Conservation (phyloP, 176 grass and related monocot species). For the Phragmites australis region DNA sequence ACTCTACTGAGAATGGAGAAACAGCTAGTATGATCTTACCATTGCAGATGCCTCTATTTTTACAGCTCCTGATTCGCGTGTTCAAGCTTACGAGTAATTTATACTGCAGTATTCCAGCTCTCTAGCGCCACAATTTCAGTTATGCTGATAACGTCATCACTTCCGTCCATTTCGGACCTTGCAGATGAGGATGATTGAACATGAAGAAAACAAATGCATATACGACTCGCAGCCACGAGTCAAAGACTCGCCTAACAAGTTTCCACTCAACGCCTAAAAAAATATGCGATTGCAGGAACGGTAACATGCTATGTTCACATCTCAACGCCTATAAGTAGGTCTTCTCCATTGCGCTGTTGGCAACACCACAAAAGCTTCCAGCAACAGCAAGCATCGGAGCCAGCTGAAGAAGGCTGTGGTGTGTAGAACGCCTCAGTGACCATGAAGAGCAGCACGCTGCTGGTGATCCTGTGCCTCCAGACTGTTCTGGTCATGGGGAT, state of each 20-base stretch:
- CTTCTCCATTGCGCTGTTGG: neutral
- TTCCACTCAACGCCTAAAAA: neutral
- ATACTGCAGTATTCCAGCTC: too few relatives aligned
- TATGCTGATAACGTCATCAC: neutral
- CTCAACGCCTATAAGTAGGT: slow-evolving; percentile 23
- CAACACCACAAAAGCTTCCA: neutral
- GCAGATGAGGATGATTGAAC: neutral
- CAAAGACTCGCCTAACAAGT: slow-evolving; percentile 31
- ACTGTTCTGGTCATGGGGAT: slow-evolving; percentile 31
- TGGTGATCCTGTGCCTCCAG: slow-evolving; percentile 29
- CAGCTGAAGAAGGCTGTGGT: neutral
- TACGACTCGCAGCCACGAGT: slow-evolving; percentile 6
- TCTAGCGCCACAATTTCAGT: neutral
- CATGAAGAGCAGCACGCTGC: slow-evolving; percentile 34
- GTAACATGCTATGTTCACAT: neutral
- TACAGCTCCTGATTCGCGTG: too few relatives aligned
- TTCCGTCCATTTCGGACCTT: neutral
- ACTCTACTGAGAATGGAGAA: too few relatives aligned
- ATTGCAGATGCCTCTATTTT: too few relatives aligned
- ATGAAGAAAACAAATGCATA: neutral
- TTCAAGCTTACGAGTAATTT: too few relatives aligned
- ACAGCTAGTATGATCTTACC: too few relatives aligned
- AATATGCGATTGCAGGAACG: neutral
- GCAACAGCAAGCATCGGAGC: neutral
- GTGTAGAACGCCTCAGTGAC: neutral